Base-by-base conservation (phyloP, 1,284 basidiomycete genomes). In the Pseudozyma thailandica region DNA sequence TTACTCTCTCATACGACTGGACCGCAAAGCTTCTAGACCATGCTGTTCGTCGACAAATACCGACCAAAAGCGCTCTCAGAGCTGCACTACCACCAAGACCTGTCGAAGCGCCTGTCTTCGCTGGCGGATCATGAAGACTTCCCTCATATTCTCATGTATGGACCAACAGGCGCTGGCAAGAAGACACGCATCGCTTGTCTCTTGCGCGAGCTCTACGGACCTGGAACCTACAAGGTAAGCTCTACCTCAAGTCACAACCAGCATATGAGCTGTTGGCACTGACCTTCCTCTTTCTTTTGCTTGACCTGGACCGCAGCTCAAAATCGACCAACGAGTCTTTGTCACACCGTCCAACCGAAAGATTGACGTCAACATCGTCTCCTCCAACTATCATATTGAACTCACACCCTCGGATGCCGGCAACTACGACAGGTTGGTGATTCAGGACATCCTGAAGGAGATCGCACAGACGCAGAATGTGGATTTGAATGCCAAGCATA, bases 401-500 rank as follows among this genome's bases (percentile, higher is more conserved):
- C 90, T 99, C 58, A 99, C 96, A 0, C 96, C 96, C 0, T 95
- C 92, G 74, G 95, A 99, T 85, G 94, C 95, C 0, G 96, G 95
- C 9, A 94, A 91, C 81, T 98, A 92, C 80, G 95, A 99, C 83
- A 87, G 96, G 62, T 88, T 95, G 0, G 92, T 98, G 44, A 94
- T 98, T 50, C 96, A 98, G 82, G 95, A 98, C 75, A 89, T 98
- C 51, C 84, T 98, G 64, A 98, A 98, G 84, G 95, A 98, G 84
- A 98, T 98, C 77, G 96, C 96, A 3, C 94, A 98, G 84, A 99
- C 95, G 3, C 95, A 98, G 81, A 95, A 98, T 82, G 93, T 99
- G 7, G 95, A 99, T 84, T 84, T 96, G 70, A 93, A 89, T 80
- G 95, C 96, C 0, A 94, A 92, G 82, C 94, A 98, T 78, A 87